Evolutionary conservation across 139 green algal species (phyloP), one percentile per base, ranked within the genome.

Genomic region (Chlamydomonas sphaeroides): DNA sequence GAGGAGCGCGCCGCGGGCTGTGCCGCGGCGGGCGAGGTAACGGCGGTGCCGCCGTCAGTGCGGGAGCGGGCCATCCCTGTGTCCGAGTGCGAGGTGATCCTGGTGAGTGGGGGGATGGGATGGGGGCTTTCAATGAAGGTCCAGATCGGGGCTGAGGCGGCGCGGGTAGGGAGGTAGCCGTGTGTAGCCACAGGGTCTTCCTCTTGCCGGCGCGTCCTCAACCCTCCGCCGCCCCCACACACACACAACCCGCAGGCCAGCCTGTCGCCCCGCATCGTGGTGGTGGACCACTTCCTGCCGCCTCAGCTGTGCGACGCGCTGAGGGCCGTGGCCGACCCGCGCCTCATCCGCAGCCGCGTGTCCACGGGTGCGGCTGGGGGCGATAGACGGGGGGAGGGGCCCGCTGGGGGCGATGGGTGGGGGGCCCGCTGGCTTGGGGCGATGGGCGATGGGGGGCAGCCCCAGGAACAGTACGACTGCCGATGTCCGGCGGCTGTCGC

Each of bases 261-360:
- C 48, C 63, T 84, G 30, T 74, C 61, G 48, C 77, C 77, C 65
- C 77, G 77, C n/a, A 42, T 90, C 28, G 36, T 92, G 78, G 45
- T 92, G 68, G 73, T 92, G 53, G 88, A 92, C 48, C 30, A 49
- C 42, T 87, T 88, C 38, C 85, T 89, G 62, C 73, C 80, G 39
- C 49, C n/a, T 8, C 25, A 33, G 28, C 53, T 84, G 65, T 91
- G 88, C 48, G 63, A 81, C 26, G 67, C 39, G 30, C 49, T 91
- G 51, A 80, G 79, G 67, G 39, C 53, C 5, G 25, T 75, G 35
- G 79, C 88, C 0, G 59, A 53, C 15, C 67, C 75, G 5, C 83
- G 83, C 51, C 78, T 91, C 49, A 79, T 86, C 21, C 72, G 83
- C 59, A 89, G 84, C 77, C 74, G 78, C 28, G 88, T 91, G 53